phyloP scores from a whole-genome alignment of 148 eudicot genomes.

The Limonium bicolor region DNA sequence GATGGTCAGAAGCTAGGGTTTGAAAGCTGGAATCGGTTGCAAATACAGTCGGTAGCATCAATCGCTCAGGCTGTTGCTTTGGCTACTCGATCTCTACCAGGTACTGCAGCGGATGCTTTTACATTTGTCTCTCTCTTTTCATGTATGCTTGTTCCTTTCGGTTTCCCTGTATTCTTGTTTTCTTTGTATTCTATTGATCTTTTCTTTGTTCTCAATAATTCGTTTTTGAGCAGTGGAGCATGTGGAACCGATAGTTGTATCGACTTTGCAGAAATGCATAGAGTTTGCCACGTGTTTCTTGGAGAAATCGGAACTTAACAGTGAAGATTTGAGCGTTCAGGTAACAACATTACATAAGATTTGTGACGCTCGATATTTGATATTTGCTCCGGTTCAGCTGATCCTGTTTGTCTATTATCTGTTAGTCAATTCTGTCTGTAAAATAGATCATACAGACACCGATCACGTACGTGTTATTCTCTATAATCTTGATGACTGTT shows the following conservation, averaged over 20 bases:
- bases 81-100: conserved; percentile 46
- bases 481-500: no score
- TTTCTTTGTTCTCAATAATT: not conserved
- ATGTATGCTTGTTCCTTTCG: not conserved
- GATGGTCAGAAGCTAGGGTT: conserved; percentile 42
- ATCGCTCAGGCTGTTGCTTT: conserved; percentile 38
- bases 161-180: not conserved
- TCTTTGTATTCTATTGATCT: not conserved
- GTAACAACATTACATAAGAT: conserved; percentile 16
- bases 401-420: no score
- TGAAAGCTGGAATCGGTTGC: conserved; percentile 47
- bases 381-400: not conserved
- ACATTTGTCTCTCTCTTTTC: not conserved
- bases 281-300: conserved; percentile 70
- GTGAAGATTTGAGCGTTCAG: conserved; percentile 63
- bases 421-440: no score
- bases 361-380: no score
- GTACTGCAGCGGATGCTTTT: no score
- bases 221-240: conserved; percentile 47
- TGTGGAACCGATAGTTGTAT: conserved; percentile 54
- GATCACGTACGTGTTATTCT: no score
- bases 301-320: conserved; percentile 36
- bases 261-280: conserved; percentile 53
- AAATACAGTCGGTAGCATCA: conserved; percentile 48
- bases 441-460: no score